Conservation (phyloP, 495 filamentous ascomycete species). For the Trichoderma asperelloides region DNA sequence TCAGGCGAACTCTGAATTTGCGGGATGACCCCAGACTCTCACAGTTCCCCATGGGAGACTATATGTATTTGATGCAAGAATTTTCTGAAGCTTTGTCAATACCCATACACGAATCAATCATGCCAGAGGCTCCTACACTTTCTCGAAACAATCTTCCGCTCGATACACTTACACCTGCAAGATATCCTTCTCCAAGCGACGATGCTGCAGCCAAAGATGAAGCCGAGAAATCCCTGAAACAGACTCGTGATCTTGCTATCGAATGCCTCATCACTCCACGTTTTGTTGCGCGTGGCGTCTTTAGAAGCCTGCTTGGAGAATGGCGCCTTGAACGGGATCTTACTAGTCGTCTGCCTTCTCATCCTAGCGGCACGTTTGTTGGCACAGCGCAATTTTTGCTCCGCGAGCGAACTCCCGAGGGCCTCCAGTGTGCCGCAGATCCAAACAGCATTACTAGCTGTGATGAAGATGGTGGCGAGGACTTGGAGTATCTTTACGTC, state of each 20-base stretch:
- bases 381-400: constrained; percentile 58
- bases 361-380: constrained; percentile 50
- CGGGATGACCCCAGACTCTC: constrained; percentile 36
- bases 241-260: constrained; percentile 24
- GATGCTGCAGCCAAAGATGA: constrained; percentile 17
- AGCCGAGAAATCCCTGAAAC: constrained; percentile 20
- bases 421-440: constrained; percentile 42
- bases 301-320: constrained; percentile 62
- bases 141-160: constrained; percentile 28
- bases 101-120: constrained; percentile 16
- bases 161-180: constrained; percentile 37
- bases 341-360: constrained; percentile 32
- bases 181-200: constrained; percentile 23
- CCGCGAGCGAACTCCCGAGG: constrained; percentile 39
- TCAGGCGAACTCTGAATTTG: constrained; percentile 34
- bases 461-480: constrained; percentile 9
- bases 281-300: constrained; percentile 55
- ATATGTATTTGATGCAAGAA: constrained; percentile 67
- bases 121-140: constrained; percentile 20
- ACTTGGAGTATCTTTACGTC: constrained; percentile 55
- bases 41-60: constrained; percentile 78
- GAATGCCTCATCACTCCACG: constrained; percentile 26
- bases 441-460: constrained; percentile 18
- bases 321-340: constrained; percentile 54
- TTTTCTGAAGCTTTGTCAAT: constrained; percentile 49